Evolutionary conservation across 108 stramenopile species (phyloP), one percentile per base, ranked within the genome.

Genomic region (Nannochloropsis gaditana): DNA sequence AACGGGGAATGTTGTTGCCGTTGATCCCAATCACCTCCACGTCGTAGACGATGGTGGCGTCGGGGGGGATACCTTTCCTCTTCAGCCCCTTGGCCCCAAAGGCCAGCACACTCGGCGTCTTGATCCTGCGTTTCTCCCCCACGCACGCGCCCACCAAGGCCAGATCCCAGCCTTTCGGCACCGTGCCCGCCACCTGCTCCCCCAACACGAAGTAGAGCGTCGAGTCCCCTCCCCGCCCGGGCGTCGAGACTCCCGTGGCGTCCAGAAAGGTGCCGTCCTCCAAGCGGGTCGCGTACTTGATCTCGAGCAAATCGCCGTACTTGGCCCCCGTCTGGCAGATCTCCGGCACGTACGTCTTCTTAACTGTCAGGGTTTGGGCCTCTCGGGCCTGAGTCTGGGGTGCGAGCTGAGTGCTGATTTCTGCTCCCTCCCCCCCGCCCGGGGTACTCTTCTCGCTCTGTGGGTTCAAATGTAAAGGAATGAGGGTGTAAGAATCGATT

Each of bases 21-120:
- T 73, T 73, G 59, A 73, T 73, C 59, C 59, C 59, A 73, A 73
- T 73, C 59, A 73, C 59, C 6, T 73, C 59, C 59, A 73, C 59
- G n/a, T 73, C n/a, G 6, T 73, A 73, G n/a, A 73, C n/a, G 4
- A 73, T 73, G 4, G 59, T 73, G 19, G 59, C 59, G 8, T 73
- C 59, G 19, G 59, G 59, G 59, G 59, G 59, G 59, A 73, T 73
- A n/a, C 59, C 59, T 73, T n/a, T 15, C n/a, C 59, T 73, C 8
- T 73, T 73, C 19, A 73, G 59, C 19, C 59, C 59, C 59, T 73
- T 73, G n/a, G 4, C 3, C 59, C 59, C 59, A n/a, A n/a, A 73
- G 19, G 59, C 59, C 59, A 73, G 59, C 3, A 73, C 59, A 73
- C 59, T 73, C 59, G 59, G 59, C 59, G 59, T 73, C 8, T n/a